Evolutionary conservation across 495 filamentous ascomycete genomes (phyloP).

Genomic region (Xylaria castorea): DNA sequence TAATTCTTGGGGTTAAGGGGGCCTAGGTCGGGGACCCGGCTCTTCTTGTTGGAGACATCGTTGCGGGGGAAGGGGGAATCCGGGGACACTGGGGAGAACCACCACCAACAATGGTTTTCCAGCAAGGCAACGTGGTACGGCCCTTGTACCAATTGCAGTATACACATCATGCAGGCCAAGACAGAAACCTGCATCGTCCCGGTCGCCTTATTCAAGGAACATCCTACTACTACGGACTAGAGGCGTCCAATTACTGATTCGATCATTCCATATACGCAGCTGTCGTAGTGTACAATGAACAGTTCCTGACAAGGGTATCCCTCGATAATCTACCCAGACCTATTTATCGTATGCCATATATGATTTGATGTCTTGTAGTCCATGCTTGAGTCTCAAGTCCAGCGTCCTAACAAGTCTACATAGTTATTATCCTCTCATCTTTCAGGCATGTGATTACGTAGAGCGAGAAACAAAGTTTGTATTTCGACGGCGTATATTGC

Average conservation of each 20-base stretch:
- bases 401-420: not conserved
- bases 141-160: not conserved
- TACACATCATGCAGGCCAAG: conserved; percentile 6
- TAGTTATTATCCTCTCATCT: not conserved
- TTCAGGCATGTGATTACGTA: not conserved
- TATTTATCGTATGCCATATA: not conserved
- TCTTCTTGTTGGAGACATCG: not conserved
- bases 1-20: conserved; percentile 6
- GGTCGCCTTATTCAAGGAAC: not conserved
- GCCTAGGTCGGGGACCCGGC: not conserved
- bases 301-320: not conserved
- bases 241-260: conserved; percentile 2
- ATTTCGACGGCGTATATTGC: not conserved
- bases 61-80: conserved; percentile 23
- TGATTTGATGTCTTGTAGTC: not conserved
- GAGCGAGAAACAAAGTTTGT: not conserved
- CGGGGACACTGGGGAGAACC: conserved; percentile 10
- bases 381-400: not conserved
- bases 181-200: conserved; percentile 1
- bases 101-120: not conserved
- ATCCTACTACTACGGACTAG: not conserved
- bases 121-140: not conserved
- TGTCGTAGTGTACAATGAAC: not conserved
- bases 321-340: not conserved
- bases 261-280: not conserved